These are phyloP conservation scores for Porogramme epimiltina DNA, from an alignment of 1,284 basidiomycete genomes.

Conservation along the genomic window DNA sequence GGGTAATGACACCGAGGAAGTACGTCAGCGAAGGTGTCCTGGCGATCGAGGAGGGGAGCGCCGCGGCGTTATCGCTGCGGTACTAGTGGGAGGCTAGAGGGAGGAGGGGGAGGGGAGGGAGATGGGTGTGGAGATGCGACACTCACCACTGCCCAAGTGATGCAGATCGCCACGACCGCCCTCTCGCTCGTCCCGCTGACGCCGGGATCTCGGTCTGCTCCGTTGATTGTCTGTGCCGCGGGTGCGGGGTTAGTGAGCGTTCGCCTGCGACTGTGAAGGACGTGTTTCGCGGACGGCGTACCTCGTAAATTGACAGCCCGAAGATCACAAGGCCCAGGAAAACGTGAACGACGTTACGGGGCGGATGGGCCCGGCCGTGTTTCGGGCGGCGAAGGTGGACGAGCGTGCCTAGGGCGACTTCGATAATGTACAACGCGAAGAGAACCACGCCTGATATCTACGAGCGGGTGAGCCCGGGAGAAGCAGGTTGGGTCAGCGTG, in stretches of 20 bases:
- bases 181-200: constrained; percentile 4
- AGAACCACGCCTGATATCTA: constrained; percentile 59
- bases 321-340: constrained; percentile 47
- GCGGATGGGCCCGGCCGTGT: constrained; percentile 41
- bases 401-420: constrained; percentile 56
- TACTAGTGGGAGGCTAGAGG: too few relatives aligned
- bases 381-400: constrained; percentile 48
- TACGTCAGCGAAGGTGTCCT: constrained; percentile 3
- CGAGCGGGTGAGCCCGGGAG: neutral
- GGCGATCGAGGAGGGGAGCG: neutral
- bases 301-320: constrained; percentile 49
- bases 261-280: neutral
- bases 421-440: constrained; percentile 53
- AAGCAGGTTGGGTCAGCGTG: too few relatives aligned
- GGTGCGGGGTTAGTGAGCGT: neutral
- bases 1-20: constrained; percentile 1
- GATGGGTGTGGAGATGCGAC: too few relatives aligned
- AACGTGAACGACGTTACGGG: constrained; percentile 52
- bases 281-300: constrained; percentile 21
- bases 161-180: constrained; percentile 9
- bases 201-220: constrained; percentile 6
- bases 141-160: constrained; percentile 19
- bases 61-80: neutral
- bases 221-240: constrained; percentile 11
- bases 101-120: neutral